Evolutionary conservation across 371 early-diverging fungal genomes (phyloP), one percentile per base, ranked within the genome.

Genomic region (Sporodiniella umbellata): DNA sequence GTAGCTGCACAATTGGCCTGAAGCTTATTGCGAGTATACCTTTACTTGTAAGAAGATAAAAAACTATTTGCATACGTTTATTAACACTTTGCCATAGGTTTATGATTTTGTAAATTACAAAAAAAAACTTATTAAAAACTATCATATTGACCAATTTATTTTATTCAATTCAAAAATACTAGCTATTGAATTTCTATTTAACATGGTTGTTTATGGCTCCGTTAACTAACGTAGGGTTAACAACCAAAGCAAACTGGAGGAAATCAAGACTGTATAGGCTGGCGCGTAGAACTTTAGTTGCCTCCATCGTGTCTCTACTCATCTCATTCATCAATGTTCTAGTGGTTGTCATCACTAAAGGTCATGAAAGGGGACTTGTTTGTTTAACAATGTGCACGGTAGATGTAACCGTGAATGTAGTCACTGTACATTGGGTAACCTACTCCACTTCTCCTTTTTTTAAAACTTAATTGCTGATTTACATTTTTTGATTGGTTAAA

Each of bases 391-490:
- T 67, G 43, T 82, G 82, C 42, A 79, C 78, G 2, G 50, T 75
- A 0, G 80, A 82, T 60, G 80, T 82, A 24, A 82, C 82, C 2
- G 68, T 70, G 68, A 82, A 82, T 30, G 79, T 80, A 24, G 66
- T 79, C 21, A 68, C 77, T 23, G 74, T 81, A 22, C 82, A 81
- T 47, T 81, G 81, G 81, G 81, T 78, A 71, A 54, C n/a, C n/a
- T n/a, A n/a, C n/a, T n/a, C n/a, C n/a, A n/a, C n/a, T 1, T 33
- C 58, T 12, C 25, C 60, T 25, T 25, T 24, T 26, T 21, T 18
- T 22, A 14, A 18, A n/a, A 21, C 22, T 4, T 22, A 40, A 21
- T 19, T 43, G 4, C 17, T 45, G 18, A 22, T 10, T 38, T 3
- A 37, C 23, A 12, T 14, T 22, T 24, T 6, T 28, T 7, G 10